Conservation (phyloP, 306 rosid genomes). For the Vachellia pachyceras region DNA sequence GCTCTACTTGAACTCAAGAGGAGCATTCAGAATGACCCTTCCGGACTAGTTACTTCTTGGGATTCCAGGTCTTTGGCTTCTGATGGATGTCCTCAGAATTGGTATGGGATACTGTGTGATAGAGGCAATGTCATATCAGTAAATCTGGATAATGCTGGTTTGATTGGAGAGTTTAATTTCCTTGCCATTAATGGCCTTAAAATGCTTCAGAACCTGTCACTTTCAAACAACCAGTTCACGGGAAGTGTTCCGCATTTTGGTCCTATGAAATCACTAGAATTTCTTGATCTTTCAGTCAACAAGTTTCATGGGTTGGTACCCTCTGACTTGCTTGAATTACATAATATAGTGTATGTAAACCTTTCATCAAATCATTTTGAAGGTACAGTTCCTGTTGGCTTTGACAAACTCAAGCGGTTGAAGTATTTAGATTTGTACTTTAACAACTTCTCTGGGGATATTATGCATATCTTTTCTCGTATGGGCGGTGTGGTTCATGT, state of each 20-base stretch:
- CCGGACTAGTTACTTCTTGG: constrained; percentile 69
- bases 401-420: constrained; percentile 60
- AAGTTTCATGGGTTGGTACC: constrained; percentile 58
- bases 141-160: constrained; percentile 58
- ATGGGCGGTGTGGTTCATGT: constrained; percentile 66
- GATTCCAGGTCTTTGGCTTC: constrained; percentile 65
- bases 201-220: constrained; percentile 66
- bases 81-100: constrained; percentile 74
- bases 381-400: constrained; percentile 55
- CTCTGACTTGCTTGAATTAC: constrained; percentile 44
- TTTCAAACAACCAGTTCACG: constrained; percentile 67
- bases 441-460: constrained; percentile 73
- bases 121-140: constrained; percentile 66
- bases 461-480: constrained; percentile 54
- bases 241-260: constrained; percentile 57
- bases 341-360: constrained; percentile 55
- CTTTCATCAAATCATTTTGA: constrained; percentile 73
- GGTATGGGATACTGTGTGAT: constrained; percentile 67
- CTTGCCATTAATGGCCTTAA: constrained; percentile 59
- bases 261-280: constrained; percentile 54
- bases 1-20: constrained; percentile 71
- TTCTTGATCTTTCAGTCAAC: constrained; percentile 70
- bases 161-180: constrained; percentile 70
- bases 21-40: constrained; percentile 65
- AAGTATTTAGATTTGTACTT: constrained; percentile 55